Evolutionary conservation across 164 flowering plant species (phyloP).

Genomic region (Liriodendron chinense): DNA sequence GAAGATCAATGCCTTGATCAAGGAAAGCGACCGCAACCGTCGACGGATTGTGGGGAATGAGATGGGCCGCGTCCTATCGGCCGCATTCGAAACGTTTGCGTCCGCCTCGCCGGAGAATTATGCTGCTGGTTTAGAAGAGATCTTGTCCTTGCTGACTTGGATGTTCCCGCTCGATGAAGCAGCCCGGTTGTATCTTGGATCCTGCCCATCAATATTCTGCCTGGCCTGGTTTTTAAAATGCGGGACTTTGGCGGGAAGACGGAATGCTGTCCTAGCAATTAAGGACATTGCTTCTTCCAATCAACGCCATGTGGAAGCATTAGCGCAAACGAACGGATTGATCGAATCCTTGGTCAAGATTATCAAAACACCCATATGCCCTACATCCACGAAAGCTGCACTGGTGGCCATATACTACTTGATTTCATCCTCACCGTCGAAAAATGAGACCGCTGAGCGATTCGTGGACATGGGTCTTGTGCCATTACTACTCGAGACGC

Average conservation of each 20-base stretch:
- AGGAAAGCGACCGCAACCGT: conserved; percentile 63
- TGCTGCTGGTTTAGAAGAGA: conserved; percentile 34
- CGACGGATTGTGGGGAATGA: conserved; percentile 40
- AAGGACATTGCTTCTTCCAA: conserved; percentile 41
- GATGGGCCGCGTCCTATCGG: conserved; percentile 26
- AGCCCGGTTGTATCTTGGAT: conserved; percentile 27
- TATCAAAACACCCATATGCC: conserved; percentile 55
- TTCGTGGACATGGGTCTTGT: conserved; percentile 53
- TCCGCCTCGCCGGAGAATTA: conserved; percentile 15
- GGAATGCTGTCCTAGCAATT: conserved; percentile 45
- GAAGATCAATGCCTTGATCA: conserved; percentile 37
- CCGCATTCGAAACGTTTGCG: conserved; percentile 41
- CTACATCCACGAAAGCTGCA: conserved; percentile 56
- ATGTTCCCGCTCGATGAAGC: conserved; percentile 42
- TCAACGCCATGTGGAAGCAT: conserved; percentile 9
- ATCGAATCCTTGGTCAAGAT: conserved; percentile 41
- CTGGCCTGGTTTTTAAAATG: conserved; percentile 42
- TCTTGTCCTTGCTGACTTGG: conserved; percentile 30
- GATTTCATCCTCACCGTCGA: conserved; percentile 28
- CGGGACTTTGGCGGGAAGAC: conserved; percentile 37
- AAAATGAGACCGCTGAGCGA: conserved; percentile 6
- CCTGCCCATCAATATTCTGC: conserved; percentile 38
- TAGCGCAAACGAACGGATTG: conserved; percentile 36
- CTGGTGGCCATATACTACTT: conserved; percentile 39
- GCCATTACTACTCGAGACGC: conserved; percentile 43